Conservation (phyloP, 208 protist genomes). For the Trypanosoma melophagium region DNA sequence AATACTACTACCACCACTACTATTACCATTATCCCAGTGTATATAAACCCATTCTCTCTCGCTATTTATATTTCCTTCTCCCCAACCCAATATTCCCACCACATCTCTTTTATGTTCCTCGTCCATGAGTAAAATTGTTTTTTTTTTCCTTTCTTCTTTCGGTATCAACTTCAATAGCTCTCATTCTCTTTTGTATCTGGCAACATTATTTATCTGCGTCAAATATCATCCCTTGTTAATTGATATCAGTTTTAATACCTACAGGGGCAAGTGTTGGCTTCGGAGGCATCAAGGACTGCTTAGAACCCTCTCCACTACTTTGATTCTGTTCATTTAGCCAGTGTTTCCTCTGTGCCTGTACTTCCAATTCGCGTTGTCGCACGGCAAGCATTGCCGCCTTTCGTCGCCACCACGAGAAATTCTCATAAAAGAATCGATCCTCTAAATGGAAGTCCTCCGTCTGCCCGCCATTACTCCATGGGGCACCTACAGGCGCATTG, state of each 20-base stretch:
- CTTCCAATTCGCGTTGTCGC: constrained; percentile 75
- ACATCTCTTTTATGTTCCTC: no score
- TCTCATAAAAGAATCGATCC: constrained; percentile 89
- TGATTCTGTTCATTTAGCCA: constrained; percentile 63
- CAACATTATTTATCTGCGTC: no score
- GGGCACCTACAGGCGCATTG: constrained; percentile 79
- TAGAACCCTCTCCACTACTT: constrained; percentile 20
- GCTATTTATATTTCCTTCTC: no score
- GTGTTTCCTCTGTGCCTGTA: constrained; percentile 68
- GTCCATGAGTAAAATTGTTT: no score
- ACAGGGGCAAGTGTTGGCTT: constrained; percentile 81
- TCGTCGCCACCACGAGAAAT: constrained; percentile 83
- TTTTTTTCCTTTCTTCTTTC: no score
- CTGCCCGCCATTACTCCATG: constrained; percentile 88
- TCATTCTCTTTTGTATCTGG: no score
- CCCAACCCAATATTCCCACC: no score
- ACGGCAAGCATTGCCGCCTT: constrained; percentile 82
- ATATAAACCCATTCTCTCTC: no score
- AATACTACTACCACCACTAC: no score
- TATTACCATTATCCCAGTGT: no score
- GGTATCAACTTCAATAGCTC: no score
- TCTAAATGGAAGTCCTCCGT: constrained; percentile 91
- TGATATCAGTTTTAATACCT: constrained; percentile 41
- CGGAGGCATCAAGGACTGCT: constrained; percentile 37
- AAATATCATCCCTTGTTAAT: constrained; percentile 22